Evolutionary conservation across 2,329 filamentous ascomycete species (phyloP).

Genomic region (Trichoderma atroviride): DNA sequence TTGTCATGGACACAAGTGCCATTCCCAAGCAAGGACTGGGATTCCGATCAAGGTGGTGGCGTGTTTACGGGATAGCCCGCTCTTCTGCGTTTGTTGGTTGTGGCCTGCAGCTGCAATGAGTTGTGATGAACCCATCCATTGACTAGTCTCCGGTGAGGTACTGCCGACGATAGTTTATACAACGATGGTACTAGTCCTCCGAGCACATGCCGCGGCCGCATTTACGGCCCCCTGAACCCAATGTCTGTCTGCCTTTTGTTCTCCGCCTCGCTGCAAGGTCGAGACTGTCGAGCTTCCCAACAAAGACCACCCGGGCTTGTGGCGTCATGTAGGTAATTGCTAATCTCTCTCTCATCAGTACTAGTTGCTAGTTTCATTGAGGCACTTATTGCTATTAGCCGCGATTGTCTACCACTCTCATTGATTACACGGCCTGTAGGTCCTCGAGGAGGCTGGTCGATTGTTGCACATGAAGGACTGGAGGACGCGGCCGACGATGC

Average conservation of each 20-base stretch:
- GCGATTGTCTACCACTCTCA: background rate
- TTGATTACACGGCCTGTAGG: background rate
- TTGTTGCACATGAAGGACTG: constrained; percentile 6
- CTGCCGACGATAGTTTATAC: background rate
- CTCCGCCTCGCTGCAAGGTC: background rate
- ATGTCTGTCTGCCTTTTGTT: constrained; percentile 13
- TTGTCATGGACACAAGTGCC: background rate
- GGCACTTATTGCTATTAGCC: background rate
- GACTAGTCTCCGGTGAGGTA: background rate
- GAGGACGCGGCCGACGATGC: constrained; percentile 8
- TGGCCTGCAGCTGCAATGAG: constrained; percentile 3
- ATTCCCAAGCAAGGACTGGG: background rate
- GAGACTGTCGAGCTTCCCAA: background rate
- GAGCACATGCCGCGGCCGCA: constrained; percentile 13
- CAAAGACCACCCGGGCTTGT: background rate
- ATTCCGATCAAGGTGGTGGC: background rate
- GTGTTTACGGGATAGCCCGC: background rate
- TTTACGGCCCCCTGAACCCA: background rate
- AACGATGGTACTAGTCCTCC: background rate
- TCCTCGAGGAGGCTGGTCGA: background rate
- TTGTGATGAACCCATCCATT: constrained; percentile 10
- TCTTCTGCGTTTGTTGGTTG: background rate
- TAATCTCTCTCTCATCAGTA: background rate
- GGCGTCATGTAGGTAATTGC: background rate
- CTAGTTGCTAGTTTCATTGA: background rate